Conservation (phyloP, 1,284 basidiomycete species). For the Uromyces viciae-fabae region DNA sequence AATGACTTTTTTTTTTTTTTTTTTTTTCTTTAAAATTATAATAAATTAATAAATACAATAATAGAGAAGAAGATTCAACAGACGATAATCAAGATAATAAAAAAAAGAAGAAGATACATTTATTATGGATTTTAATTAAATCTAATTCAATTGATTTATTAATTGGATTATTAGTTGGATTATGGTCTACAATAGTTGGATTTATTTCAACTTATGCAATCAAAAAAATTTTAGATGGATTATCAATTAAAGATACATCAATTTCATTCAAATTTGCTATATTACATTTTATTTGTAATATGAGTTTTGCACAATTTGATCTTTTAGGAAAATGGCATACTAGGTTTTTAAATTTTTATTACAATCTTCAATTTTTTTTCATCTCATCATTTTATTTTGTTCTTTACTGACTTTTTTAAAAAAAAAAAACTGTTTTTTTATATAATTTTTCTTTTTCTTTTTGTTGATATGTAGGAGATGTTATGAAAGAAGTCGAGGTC, state of each 20-base stretch:
- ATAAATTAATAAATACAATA: not conserved
- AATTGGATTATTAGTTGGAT: slow-evolving; percentile 22
- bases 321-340: slow-evolving; percentile 67
- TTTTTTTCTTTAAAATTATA: not conserved
- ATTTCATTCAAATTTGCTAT: slow-evolving; percentile 53
- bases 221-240: slow-evolving; percentile 48
- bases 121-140: slow-evolving; percentile 25
- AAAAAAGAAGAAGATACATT: slow-evolving; percentile 56
- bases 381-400: not conserved
- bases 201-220: slow-evolving; percentile 50
- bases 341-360: slow-evolving; percentile 53
- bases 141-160: slow-evolving; percentile 27
- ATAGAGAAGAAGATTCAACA: slow-evolving; percentile 50
- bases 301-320: slow-evolving; percentile 68
- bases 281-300: slow-evolving; percentile 56
- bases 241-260: slow-evolving; percentile 56
- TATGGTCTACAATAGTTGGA: slow-evolving; percentile 55
- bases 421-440: not conserved
- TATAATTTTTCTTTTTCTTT: not conserved
- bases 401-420: not conserved
- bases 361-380: not conserved
- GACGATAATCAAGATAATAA: no score
- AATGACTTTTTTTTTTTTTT: no score
- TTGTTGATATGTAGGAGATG: slow-evolving; percentile 38
- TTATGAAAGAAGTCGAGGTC: slow-evolving; percentile 49